Evolutionary conservation across 371 early-diverging fungal genomes (phyloP), one percentile per base, ranked within the genome.

Genomic region (Zychaea mexicana): DNA sequence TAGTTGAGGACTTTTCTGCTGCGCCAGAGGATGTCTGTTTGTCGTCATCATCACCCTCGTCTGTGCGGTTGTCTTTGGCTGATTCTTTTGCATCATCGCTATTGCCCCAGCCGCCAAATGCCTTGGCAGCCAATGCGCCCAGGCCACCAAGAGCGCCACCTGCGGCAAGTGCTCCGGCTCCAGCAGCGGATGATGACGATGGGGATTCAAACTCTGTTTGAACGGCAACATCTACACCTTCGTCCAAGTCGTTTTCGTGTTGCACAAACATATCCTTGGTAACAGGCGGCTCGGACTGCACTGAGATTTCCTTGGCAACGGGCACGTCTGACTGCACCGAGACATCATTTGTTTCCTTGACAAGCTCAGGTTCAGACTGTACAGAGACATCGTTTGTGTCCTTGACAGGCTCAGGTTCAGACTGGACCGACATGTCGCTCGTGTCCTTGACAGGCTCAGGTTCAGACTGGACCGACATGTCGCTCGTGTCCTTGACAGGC

Each of bases 131-230:
- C 28, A 36, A 19, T 13, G 33, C 66, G 21, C 56, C 60, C 12
- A 57, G 32, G 36, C 57, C 57, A 49, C 22, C 55, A 60, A 28
- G 21, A 2, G 56, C 61, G 7, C 39, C 63, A 21, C 31, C 63
- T 2, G 61, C 60, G 45, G 33, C 57, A 13, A 61, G 13, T 45
- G 12, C 45, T 17, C 42, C 42, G 15, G 42, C 42, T 17, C 42
- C 31, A 22, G 26, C n/a, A 27, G 24, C 8, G 3, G 60, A 21
- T 7, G 13, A 19, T 8, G 52, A 26, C 28, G 59, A 17, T 12
- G 59, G 24, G 3, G 59, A 10, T 28, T 61, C 45, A 12, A 36
- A 24, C 21, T 56, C 38, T 19, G 31, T 38, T 46, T 61, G 49
- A n/a, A 54, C 52, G n/a, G 21, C 19, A 5, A 39, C 58, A 42